Evolutionary conservation across 192 early-diverging fungal genomes (phyloP), one percentile per base, ranked within the genome.

Genomic region (Coemansia sp.): DNA sequence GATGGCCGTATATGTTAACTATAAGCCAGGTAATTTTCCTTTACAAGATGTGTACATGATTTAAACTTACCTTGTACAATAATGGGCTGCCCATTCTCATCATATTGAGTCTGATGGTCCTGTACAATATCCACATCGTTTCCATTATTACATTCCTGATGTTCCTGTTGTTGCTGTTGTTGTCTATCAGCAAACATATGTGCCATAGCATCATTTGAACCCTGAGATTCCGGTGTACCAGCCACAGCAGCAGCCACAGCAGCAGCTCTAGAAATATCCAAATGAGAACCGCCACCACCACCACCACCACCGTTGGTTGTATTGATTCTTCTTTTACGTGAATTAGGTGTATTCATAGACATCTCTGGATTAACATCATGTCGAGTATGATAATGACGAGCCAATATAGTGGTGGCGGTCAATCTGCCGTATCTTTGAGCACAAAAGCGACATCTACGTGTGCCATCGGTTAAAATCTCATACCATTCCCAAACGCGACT

Each of bases 401-500:
- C 66, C 47, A 75, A 34, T 24, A 75, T 75, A 14, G 72, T 75
- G 4, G 72, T 75, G 9, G 72, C 72, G 8, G 72, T 75, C 22
- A 75, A 60, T 3, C 64, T 65, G 22, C 72, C 66, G 49, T 75
- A 75, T 27, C 53, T 60, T 37, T 75, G 72, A 36, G 60, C 17
- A 39, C 72, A 75, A 39, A 68, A 75, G 38, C 43, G 51, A 49
- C 72, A 76, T 48, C 69, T 66, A 49, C 72, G 66, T 32, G 60
- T 47, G 14, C 72, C 66, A 20, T 76, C 72, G 10, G 56, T 30
- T 34, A 64, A 15, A 33, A 76, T 59, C 18, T 69, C 66, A 43
- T 76, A 76, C 72, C 72, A 76, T 23, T 47, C 56, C 72, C 72
- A 76, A 23, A 76, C 72, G 27, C 64, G 64, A 53, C 72, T 76